phyloP scores from a whole-genome alignment of 345 rosid genomes.

The Lepidium africanum region DNA sequence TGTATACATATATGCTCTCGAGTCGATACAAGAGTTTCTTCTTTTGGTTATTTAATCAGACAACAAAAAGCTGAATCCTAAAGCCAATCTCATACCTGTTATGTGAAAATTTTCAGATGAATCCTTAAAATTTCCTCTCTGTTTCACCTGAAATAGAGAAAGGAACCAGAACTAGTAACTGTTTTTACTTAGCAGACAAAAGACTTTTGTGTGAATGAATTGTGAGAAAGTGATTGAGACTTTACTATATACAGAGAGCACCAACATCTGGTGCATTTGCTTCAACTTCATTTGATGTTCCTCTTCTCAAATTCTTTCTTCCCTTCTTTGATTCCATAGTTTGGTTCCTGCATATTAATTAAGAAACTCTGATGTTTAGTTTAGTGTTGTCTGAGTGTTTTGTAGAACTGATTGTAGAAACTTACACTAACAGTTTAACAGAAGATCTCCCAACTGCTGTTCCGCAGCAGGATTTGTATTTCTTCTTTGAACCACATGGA shows the following conservation, averaged over 20 bases:
- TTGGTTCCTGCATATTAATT: conserved; percentile 29
- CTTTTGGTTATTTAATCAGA: neutral
- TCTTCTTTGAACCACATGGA: conserved; percentile 87
- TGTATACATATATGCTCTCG: neutral
- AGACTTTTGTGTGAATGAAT: neutral
- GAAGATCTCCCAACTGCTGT: conserved; percentile 53
- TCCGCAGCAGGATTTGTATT: conserved; percentile 88
- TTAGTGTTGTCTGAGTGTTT: conserved; percentile 2
- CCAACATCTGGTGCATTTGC: conserved; percentile 61
- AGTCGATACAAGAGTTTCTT: neutral
- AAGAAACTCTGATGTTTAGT: neutral
- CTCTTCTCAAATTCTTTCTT: conserved; percentile 45
- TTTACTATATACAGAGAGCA: conserved; percentile 67
- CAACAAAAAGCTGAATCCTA: neutral
- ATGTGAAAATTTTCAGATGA: neutral
- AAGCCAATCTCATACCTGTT: neutral
- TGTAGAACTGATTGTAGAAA: conserved; percentile 11
- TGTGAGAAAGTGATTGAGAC: neutral
- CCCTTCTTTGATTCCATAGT: conserved; percentile 48
- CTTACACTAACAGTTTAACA: conserved; percentile 43
- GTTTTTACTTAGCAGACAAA: neutral
- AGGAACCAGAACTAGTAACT: neutral
- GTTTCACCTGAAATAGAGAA: neutral
- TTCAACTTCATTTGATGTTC: conserved; percentile 41
- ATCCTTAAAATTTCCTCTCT: neutral